Base-by-base conservation (phyloP, 495 filamentous ascomycete genomes). In the Aspergillus heteromorphus region DNA sequence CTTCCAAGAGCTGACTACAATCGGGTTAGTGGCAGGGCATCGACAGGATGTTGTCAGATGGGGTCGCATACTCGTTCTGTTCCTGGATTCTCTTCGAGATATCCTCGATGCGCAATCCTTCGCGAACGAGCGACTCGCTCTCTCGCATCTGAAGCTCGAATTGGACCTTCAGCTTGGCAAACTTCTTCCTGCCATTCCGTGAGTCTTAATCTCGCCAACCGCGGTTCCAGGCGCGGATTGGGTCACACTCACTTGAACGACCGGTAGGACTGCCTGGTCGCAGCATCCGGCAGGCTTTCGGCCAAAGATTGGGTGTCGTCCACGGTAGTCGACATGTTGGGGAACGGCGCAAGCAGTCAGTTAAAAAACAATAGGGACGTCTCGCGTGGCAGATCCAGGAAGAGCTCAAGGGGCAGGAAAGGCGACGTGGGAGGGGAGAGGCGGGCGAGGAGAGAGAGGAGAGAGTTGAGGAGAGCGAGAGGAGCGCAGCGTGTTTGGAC, bases 81-180 rank as follows among this genome's bases (percentile, higher is more conserved):
- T 93, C 83, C 57, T 87, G 83, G 29, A 97, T 82, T 51, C 91
- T 78, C 58, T 85, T 84, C 14, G 88, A 86, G 6, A 89, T 83
- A 57, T 83, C 83, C 51, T 83, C 78, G 9, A 90, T 88, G 53
- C 87, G 84, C 65, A 88, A 81, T 66, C 93, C 91, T 34, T 88
- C 81, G 51, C 79, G 81, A 67, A 87, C 89, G 36, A 95, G 76
- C 34, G 78, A 76, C 63, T 95, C 88, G 60, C 85, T 91, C 47
- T 88, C 83, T 47, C 82, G 80, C 83, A 92, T 91, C 61, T 81
- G 82, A 40, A 86, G 79, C 60, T 97, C 91, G 61, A 97, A 98
- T 36, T 81, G 78, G 62, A 89, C 77, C 63, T 88, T 87, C 75
- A 95, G 84, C 74, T 98, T 98, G 51, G 88, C 84, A 71, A 92